Evolutionary conservation across 306 rosid species (phyloP), one percentile per base, ranked within the genome.

Genomic region (Luffa acutangula): DNA sequence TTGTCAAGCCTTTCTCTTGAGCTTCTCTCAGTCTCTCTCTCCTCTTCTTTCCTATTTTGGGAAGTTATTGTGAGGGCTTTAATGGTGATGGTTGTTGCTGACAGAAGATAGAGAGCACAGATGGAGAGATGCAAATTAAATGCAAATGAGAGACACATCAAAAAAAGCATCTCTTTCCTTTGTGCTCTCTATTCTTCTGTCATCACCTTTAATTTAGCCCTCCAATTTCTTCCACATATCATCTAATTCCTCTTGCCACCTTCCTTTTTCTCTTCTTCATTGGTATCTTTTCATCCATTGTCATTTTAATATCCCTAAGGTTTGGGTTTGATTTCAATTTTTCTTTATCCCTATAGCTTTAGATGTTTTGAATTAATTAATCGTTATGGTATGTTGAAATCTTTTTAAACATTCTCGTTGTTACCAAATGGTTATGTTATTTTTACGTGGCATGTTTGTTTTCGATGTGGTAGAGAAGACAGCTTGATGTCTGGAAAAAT

Each of bases 121-220:
- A 72, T 72, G 77, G 77, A 58, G 77, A 13, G 18, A 72, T 72
- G 77, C 77, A 72, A 42, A 25, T 25, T n/a, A n/a, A 25, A 43
- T 71, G 13, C 52, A 46, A 71, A 8, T 41, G 7, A 65, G 7
- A 10, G 70, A 6, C 10, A 8, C 1, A 25, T 25, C 31, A 25
- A 6, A 39, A 66, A 42, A 39, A 2, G 91, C 90, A 87, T 90
- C 84, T 89, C 87, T 84, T 72, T 90, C 96, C 85, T 92, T 88
- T 85, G 97, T 92, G 91, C 97, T 90, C 91, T 89, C 88, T 92
- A 88, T 80, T n/a, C 91, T 90, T 88, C 97, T 90, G 97, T 87
- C 93, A 89, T 75, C 89, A 78, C 78, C 84, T 48, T 77, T 34
- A 5, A 13, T 74, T 73, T 37, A 77, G 48, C 86, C 81, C 77